Evolutionary conservation across 108 stramenopile genomes (phyloP).

Genomic region (Epithemia pelagica): DNA sequence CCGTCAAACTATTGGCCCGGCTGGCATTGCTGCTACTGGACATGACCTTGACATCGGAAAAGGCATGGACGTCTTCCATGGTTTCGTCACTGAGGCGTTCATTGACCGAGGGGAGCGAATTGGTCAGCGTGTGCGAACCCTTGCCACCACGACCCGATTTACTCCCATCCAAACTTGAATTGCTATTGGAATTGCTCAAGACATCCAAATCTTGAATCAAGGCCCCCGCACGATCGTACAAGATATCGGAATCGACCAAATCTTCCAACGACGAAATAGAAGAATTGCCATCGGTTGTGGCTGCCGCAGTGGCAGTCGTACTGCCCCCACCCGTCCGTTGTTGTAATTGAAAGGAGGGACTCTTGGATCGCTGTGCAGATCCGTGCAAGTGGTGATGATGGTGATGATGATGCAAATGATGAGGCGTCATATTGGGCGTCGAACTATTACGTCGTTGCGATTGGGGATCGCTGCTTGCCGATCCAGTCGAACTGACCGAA

Average conservation of each 20-base stretch:
- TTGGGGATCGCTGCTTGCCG: neutral
- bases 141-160: neutral
- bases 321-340: neutral
- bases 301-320: neutral
- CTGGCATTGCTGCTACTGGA: slow-evolving; percentile 15
- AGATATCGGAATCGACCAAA: slow-evolving; percentile 31
- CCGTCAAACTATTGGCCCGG: slow-evolving; percentile 13
- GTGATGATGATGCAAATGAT: neutral
- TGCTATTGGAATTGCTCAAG: neutral
- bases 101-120: slow-evolving; percentile 42
- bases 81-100: slow-evolving; percentile 67
- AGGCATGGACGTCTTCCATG: slow-evolving; percentile 63
- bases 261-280: slow-evolving; percentile 43
- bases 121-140: neutral
- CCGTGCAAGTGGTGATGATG: no score
- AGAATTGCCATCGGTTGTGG: slow-evolving; percentile 23
- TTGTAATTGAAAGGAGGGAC: neutral
- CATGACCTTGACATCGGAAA: slow-evolving; percentile 36
- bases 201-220: slow-evolving; percentile 27
- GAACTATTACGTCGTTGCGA: neutral
- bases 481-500: neutral
- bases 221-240: slow-evolving; percentile 41
- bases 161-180: neutral
- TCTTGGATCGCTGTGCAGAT: neutral
- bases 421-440: neutral